Conservation (phyloP, 2,329 filamentous ascomycete species). For the Ascocoryne sarcoides region DNA sequence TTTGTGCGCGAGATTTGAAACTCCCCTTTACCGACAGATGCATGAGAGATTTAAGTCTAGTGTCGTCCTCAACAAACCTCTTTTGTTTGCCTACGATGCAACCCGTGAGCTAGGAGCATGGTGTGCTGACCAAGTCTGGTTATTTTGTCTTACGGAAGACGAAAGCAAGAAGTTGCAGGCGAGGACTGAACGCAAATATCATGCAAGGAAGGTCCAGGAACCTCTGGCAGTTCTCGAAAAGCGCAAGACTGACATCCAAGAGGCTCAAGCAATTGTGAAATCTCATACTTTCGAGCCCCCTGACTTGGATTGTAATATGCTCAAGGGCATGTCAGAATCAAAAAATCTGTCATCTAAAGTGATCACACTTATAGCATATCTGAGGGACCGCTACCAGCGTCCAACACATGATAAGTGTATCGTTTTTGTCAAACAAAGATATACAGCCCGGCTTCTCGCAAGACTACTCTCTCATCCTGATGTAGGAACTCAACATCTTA, state of each 20-base stretch:
- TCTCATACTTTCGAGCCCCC: constrained; percentile 37
- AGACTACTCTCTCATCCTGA: constrained; percentile 52
- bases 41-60: constrained; percentile 40
- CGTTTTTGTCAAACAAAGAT: constrained; percentile 73
- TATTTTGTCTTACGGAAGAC: constrained; percentile 55
- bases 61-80: constrained; percentile 32
- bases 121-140: constrained; percentile 79
- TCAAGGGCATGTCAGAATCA: constrained; percentile 1
- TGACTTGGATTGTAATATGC: constrained; percentile 12
- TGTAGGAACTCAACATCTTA: constrained; percentile 50
- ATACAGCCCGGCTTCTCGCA: constrained; percentile 65
- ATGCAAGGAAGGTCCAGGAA: constrained; percentile 20
- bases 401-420: constrained; percentile 62
- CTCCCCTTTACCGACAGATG: constrained; percentile 54
- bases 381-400: constrained; percentile 54
- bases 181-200: constrained; percentile 37
- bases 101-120: constrained; percentile 67
- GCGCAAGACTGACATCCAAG: constrained; percentile 46
- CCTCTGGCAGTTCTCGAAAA: constrained; percentile 38
- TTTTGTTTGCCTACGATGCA: constrained; percentile 45
- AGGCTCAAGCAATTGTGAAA: constrained; percentile 49
- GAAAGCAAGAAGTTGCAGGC: constrained; percentile 53
- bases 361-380: constrained; percentile 46
- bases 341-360: constrained; percentile 64
- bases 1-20: constrained; percentile 47